Evolutionary conservation across 139 green algal species (phyloP).

Genomic region (Picochlorum costavermella): DNA sequence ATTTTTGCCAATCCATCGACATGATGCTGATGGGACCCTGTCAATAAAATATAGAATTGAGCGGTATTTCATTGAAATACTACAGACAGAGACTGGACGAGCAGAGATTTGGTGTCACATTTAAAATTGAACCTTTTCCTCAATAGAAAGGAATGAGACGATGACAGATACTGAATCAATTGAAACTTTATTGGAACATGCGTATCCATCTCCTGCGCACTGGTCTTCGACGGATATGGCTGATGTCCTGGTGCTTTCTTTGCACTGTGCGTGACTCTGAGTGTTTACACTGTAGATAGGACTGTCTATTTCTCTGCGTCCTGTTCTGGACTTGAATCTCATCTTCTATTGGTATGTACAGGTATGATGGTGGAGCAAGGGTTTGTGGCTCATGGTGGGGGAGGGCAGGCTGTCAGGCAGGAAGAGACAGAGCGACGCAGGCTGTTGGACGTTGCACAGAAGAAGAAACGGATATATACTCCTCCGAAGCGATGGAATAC

Average conservation of each 20-base stretch:
- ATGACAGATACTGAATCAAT: neutral
- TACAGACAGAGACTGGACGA: too few species aligned
- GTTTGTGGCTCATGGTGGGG: neutral
- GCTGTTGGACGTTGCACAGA: neutral
- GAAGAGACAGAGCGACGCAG: neutral
- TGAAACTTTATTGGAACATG: slow-evolving; percentile 1
- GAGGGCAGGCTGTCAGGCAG: neutral
- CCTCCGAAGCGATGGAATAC: slow-evolving; percentile 1
- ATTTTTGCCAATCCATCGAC: too few species aligned
- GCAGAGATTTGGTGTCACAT: neutral
- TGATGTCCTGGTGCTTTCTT: slow-evolving; percentile 4
- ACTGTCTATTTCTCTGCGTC: too few species aligned
- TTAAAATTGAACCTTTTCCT: neutral
- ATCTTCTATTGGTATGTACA: neutral
- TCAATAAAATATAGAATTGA: too few species aligned
- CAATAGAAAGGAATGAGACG: neutral
- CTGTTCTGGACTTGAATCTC: too few species aligned
- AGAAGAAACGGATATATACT: neutral
- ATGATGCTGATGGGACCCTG: too few species aligned
- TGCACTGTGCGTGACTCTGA: slow-evolving; percentile 12
- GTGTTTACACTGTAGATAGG: too few species aligned
- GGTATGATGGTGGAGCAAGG: slow-evolving; percentile 15
- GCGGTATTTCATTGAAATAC: too few species aligned
- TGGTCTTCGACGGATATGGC: slow-evolving; percentile 1
- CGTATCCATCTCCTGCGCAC: neutral